Percentiles rank a stretch among this genome's conserved stretches.
Conservation (phyloP, 495 filamentous ascomycete genomes). For the Hypoxylon fragiforme region DNA sequence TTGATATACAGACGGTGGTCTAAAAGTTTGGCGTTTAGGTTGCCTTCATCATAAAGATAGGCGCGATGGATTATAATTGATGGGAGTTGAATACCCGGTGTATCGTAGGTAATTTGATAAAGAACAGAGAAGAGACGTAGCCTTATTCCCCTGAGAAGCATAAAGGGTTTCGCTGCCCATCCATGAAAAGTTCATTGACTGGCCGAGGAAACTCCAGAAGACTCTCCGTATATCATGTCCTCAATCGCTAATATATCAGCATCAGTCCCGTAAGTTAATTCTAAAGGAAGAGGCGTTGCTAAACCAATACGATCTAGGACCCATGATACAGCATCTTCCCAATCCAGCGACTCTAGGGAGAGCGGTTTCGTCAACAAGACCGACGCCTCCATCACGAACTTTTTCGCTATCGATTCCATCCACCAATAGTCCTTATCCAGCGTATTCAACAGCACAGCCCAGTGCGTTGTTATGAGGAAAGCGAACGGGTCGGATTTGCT, state of each 20-base stretch:
- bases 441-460: slow-evolving; percentile 33
- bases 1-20: no score
- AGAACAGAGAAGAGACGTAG: no score
- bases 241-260: neutral
- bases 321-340: slow-evolving; percentile 18
- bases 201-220: no score
- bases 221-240: neutral
- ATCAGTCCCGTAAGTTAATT: slow-evolving; percentile 6
- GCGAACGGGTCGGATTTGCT: slow-evolving; percentile 37
- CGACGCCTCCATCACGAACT: slow-evolving; percentile 25
- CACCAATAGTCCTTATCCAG: slow-evolving; percentile 24
- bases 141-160: no score
- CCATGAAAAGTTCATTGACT: no score
- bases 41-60: no score
- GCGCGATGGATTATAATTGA: no score
- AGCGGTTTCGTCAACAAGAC: slow-evolving; percentile 16
- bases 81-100: no score
- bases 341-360: slow-evolving; percentile 12
- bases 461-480: slow-evolving; percentile 40
- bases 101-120: no score
- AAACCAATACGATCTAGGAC: slow-evolving; percentile 1
- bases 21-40: no score
- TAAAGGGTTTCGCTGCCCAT: no score
- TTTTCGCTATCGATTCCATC: slow-evolving; percentile 3
- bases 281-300: slow-evolving; percentile 2